These are phyloP conservation scores for Ramularia endophylla DNA, from an alignment of 2,329 filamentous ascomycete species.

Conservation along the genomic window DNA sequence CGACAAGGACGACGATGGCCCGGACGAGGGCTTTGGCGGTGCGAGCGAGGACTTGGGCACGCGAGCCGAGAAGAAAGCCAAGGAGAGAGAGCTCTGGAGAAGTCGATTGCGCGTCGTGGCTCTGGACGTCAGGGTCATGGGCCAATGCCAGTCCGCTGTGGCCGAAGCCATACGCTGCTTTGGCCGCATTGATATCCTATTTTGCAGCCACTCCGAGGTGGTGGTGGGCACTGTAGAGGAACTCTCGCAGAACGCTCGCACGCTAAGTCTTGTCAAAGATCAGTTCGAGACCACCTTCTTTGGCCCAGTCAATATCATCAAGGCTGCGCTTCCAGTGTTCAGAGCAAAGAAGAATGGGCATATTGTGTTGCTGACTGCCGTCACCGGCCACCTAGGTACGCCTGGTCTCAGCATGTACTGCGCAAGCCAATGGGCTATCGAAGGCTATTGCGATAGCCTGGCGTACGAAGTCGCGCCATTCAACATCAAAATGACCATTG, in stretches of 20 bases:
- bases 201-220: constrained; percentile 86
- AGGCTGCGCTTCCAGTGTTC: constrained; percentile 74
- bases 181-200: constrained; percentile 79
- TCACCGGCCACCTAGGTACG: constrained; percentile 87
- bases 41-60: constrained; percentile 46
- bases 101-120: constrained; percentile 63
- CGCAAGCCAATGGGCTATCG: constrained; percentile 87
- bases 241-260: constrained; percentile 64
- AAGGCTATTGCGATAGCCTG: constrained; percentile 90
- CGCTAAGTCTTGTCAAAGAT: constrained; percentile 73
- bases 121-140: constrained; percentile 54
- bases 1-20: constrained; percentile 6
- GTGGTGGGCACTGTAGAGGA: constrained; percentile 91
- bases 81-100: constrained; percentile 52
- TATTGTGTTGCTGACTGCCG: constrained; percentile 81
- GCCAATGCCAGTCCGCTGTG: constrained; percentile 76
- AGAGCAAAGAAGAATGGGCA: constrained; percentile 78
- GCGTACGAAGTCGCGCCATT: constrained; percentile 95
- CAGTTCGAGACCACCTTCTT: constrained; percentile 97
- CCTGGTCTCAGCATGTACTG: constrained; percentile 88
- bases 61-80: constrained; percentile 36
- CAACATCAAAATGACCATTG: constrained; percentile 92
- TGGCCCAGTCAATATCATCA: constrained; percentile 92
- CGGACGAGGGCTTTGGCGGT: not conserved
- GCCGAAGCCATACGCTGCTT: constrained; percentile 82